Evolutionary conservation across 1,284 basidiomycete genomes (phyloP), one percentile per base, ranked within the genome.

Genomic region (Moniliella sp.): DNA sequence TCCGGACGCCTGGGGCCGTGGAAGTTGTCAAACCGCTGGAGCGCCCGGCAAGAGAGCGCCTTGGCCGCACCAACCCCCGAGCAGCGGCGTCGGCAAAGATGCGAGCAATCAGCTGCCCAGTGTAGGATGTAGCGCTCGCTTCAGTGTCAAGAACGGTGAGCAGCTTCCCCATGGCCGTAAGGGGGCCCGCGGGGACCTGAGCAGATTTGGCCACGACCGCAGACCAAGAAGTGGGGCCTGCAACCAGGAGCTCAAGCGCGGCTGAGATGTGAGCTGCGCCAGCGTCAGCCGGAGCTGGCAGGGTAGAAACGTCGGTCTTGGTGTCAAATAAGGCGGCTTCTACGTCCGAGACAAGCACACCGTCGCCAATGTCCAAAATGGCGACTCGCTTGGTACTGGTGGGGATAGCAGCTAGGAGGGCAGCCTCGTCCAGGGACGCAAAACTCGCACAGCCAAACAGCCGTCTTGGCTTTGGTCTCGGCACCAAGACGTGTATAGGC

Each of bases 1-100:
- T 45, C 39, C 2, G 46, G 46, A 26, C 41, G 45, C n/a, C n/a
- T n/a, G n/a, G n/a, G n/a, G n/a, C n/a, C n/a, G n/a, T n/a, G n/a
- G 32, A 45, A 59, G 40, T 56, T 57, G 43, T 59, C 56, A 45
- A 35, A 54, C 33, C 56, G 52, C 28, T 50, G n/a, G n/a, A n/a
- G n/a, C 40, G 15, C n/a, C n/a, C n/a, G n/a, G n/a, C n/a, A 56
- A 37, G n/a, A 54, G 35, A 33, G 48, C 42, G 21, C 46, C 42
- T 29, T 46, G 19, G 48, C 43, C 39, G 40, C 30, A 35, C 36
- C 36, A 23, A 16, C n/a, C 23, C 23, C 10, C n/a, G 15, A n/a
- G 28, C 42, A 40, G 9, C 44, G 38, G 21, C n/a, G n/a, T 43
- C 45, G n/a, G 40, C 43, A 29, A 59, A 43, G 15, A 43, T 38